Base-by-base conservation (phyloP, 495 filamentous ascomycete genomes). In the Corynascus novoguineensis region DNA sequence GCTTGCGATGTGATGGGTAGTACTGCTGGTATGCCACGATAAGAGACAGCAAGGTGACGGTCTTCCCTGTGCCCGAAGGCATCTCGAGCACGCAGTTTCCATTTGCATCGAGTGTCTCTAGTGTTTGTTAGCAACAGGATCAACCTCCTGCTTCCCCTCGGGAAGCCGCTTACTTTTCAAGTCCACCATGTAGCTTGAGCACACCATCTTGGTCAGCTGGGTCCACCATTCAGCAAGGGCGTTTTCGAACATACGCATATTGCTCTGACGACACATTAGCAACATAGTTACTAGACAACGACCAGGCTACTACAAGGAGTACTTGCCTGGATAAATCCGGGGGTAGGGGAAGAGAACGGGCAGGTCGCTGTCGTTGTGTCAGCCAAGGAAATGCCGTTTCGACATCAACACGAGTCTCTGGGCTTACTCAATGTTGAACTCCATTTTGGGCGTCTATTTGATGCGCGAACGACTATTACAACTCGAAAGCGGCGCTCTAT, bases 21-120 rank as follows among this genome's bases (percentile, higher is more conserved):
- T 90, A 86, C 67, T 90, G 86, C 70, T 97, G 95, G 64, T 97
- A 97, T 48, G 93, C 91, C 46, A 99, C 84, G 61, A 99, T 99
- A 61, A 99, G 79, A 0, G 93, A 96, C 24, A 99, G 78, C 0
- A 99, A 78, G 2, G 93, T 96, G 21, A 99, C 88, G 0, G 93
- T 99, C 77, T 99, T 99, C 48, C 93, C 93, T 27, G 93, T 99
- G n/a, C 93, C 93, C 53, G 93, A 99, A 76, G 93, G 93, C 93
- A 99, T 99, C 74, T 99, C 93, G 66, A 99, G 76, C n/a, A 99
- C 92, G 73, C 91, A 95, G 75, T 97, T 90, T 58, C 95, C 95
- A 55, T 87, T 87, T 27, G 85, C 88, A 79, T 97, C 93, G 67
- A 99, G 86, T 27, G 92, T 97, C 70, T 83, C 82, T 84, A 53